Base-by-base conservation (phyloP, 2,329 filamentous ascomycete genomes). In the Aspergillus latus region DNA sequence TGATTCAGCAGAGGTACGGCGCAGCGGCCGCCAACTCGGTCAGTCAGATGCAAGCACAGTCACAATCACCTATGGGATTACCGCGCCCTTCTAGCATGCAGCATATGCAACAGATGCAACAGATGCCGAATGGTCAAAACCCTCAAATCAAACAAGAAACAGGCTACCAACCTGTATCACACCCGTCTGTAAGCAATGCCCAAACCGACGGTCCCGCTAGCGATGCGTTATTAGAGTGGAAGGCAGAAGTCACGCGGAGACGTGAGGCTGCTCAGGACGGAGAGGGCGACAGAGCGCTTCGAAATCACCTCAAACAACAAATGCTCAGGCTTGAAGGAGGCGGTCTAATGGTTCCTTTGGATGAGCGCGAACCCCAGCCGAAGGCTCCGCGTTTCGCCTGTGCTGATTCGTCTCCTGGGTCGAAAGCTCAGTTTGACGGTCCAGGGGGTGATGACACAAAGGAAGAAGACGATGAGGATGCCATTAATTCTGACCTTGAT, bases 401-500 rank as follows among this genome's bases (percentile, higher is more conserved):
- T 16, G 26, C 48, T n/a, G 48, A 53, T 7, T n/a, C 55, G 32
- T 58, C 66, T n/a, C n/a, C n/a, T 21, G 50, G 64, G 8, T 62
- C 65, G 21, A 61, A 75, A 8, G 64, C 72, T 32, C 82, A 87
- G 58, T 81, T 83, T 50, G 88, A 93, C 68, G 82, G 81, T 15
- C 67, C 71, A 11, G 78, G 75, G 8, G 78, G 79, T 50, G 75
- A 75, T 48, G 73, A 77, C 21, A 79, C 84, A 5, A 84, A 85
- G 44, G 84, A 64, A 70, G 84, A 84, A 51, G 76, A 85, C 10
- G 92, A 97, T 62, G 93, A 96, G 63, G 92, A 99, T 72, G 94
- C 93, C 1, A 99, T 99, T 77, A 99, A 99, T 74, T 97, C 94
- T 0, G 94, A 99, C 67, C 85, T 99, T 3, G 94, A 99, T 70